Percentiles rank a stretch among this genome's conserved stretches.
Evolutionary conservation across 352 stramenopile species (phyloP).

Genomic region (Pythium aristosporum): DNA sequence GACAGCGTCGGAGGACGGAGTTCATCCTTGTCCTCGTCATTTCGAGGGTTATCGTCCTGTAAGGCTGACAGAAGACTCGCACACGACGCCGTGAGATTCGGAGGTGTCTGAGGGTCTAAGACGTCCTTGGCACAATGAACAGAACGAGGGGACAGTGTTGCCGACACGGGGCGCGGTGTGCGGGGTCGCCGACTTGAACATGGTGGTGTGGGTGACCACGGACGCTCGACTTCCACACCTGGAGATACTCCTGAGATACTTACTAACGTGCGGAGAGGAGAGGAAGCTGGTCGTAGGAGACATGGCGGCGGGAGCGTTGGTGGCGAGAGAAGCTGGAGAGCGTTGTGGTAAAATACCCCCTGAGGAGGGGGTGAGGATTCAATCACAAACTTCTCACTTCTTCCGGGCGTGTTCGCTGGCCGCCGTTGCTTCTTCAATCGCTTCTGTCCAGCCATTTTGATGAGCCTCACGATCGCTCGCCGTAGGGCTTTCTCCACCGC

Average conservation of each 20-base stretch:
- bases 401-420: constrained; percentile 1
- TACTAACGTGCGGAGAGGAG: constrained; percentile 12
- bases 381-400: neutral
- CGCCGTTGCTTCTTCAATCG: constrained; percentile 7
- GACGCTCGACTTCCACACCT: neutral
- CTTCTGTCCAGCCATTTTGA: constrained; percentile 1
- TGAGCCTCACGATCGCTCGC: neutral
- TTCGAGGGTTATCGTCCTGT: constrained; percentile 7
- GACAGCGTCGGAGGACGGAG: neutral
- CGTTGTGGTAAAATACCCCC: constrained; percentile 35
- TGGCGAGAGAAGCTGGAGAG: constrained; percentile 25
- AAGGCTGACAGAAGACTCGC: constrained; percentile 19
- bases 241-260: neutral
- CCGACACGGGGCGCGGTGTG: neutral
- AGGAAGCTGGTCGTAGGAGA: neutral
- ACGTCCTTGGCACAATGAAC: neutral
- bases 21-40: constrained; percentile 15
- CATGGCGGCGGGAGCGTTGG: constrained; percentile 27
- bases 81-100: constrained; percentile 7
- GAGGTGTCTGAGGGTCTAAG: neutral
- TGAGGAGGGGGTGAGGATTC: neutral
- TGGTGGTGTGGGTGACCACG: constrained; percentile 3
- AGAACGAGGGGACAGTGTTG: constrained; percentile 8
- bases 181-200: neutral
- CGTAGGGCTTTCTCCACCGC: constrained; percentile 5